Conservation (phyloP, 305 asterid species). For the Andrographis paniculata region DNA sequence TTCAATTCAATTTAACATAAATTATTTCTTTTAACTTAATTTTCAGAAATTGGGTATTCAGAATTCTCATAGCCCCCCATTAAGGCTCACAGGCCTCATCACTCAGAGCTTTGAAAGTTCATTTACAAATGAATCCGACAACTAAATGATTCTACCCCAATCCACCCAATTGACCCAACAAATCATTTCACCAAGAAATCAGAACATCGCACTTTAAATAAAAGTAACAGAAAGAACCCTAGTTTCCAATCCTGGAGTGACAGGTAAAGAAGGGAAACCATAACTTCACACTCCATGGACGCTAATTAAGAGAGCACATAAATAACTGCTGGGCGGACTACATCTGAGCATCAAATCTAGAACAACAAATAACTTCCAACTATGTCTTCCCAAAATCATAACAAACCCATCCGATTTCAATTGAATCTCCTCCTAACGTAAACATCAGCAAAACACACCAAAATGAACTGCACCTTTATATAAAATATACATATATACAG, state of each 20-base stretch:
- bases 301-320: neutral
- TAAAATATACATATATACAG: neutral
- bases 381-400: neutral
- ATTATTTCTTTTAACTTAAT: neutral
- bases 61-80: neutral
- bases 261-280: neutral
- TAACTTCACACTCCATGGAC: constrained; percentile 4
- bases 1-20: neutral
- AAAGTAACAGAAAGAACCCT: constrained; percentile 4
- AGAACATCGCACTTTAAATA: neutral
- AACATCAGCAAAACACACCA: neutral
- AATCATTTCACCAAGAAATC: neutral
- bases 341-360: neutral
- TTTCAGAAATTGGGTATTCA: neutral
- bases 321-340: neutral
- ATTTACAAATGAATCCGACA: constrained; percentile 2
- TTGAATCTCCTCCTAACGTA: neutral
- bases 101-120: neutral
- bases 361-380: neutral
- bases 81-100: neutral
- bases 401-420: constrained; percentile 3
- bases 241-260: constrained; percentile 1
- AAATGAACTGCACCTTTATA: neutral
- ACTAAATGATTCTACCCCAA: neutral
- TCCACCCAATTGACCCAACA: neutral